Evolutionary conservation across 176 grass and related monocot species (phyloP), one percentile per base, ranked within the genome.

Genomic region (Carex kokanica): DNA sequence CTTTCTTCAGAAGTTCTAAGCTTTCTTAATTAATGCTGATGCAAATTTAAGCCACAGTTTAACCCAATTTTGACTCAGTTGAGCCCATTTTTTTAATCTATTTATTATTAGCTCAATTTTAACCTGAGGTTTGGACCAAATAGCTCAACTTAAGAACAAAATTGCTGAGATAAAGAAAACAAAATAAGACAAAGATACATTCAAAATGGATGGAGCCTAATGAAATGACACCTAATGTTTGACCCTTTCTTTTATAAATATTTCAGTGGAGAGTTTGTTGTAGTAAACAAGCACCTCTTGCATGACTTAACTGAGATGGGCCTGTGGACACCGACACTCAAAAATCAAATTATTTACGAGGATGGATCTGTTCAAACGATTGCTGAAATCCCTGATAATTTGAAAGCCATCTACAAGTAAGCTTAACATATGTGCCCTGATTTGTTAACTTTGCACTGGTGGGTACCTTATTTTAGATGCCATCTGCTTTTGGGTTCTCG

Each of bases 271-370:
- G 97, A 99, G 81, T 99, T 99, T 84, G 97, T 99, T 15, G 97
- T 99, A 41, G 97, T 99, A 59, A 99, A 99, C 88, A 99, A 99
- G 54, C 97, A 99, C 86, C 93, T 99, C 77, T 91, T 99, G 49
- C 97, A 99, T 86, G 97, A 99, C 47, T 88, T 99, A 73, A 95
- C 89, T 40, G 97, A 99, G 87, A 96, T 99, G 97, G 93, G 91
- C 34, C 2, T 99, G 60, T 99, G 97, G 97, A 90, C 88, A 51
- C 91, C 88, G 20, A 62, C 89, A 32, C 72, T 99, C 32, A 99
- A 99, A 83, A 99, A 99, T 57, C 83, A 94, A 79, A 99, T 99
- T 70, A 96, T 99, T 49, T 93, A 99, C 60, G 93, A 99, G 38
- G 88, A 93, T 70, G 97, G 97, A 66, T 99, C 97, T 83, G 88